Percentiles rank a stretch among this genome's conserved stretches.
These are phyloP conservation scores for Chrysoporthe austroafricana DNA, from an alignment of 2,329 filamentous ascomycete species.

Conservation along the genomic window DNA sequence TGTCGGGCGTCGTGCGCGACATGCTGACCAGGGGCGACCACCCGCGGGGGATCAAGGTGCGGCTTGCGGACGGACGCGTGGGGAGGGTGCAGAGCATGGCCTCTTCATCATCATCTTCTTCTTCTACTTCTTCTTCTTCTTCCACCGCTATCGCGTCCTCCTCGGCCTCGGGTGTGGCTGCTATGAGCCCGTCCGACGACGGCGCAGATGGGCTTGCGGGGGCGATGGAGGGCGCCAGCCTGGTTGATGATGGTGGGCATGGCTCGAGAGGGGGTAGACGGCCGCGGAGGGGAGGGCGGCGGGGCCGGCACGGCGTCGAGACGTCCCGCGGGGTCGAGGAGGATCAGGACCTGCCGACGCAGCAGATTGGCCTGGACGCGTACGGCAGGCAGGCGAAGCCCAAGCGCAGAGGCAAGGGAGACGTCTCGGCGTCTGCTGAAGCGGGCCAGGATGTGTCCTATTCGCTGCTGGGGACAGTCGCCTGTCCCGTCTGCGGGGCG, in stretches of 20 bases:
- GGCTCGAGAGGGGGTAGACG: neutral
- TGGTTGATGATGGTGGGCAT: neutral
- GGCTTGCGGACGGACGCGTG: conserved; percentile 70
- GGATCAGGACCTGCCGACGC: conserved; percentile 43
- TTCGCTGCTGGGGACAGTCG: conserved; percentile 32
- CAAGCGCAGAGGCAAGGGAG: conserved; percentile 35
- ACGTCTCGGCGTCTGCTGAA: neutral
- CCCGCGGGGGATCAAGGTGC: conserved; percentile 78
- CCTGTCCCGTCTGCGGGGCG: conserved; percentile 66
- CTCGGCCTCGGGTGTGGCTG: neutral
- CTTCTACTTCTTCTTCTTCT: neutral
- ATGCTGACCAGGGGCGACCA: conserved; percentile 75
- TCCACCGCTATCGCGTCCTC: conserved; percentile 3
- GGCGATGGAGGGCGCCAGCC: neutral
- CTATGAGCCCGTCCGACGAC: neutral
- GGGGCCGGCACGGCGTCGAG: conserved; percentile 30
- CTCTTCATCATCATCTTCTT: conserved; percentile 24
- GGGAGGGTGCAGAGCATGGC: conserved; percentile 72
- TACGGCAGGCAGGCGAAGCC: conserved; percentile 48
- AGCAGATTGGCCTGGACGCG: conserved; percentile 54
- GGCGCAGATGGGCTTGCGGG: neutral
- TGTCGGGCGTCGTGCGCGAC: conserved; percentile 67
- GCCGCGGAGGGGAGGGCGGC: conserved; percentile 17
- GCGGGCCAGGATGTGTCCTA: neutral
- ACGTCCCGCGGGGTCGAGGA: conserved; percentile 33